Conservation (phyloP, 148 eudicot species). For the Chenopodium album region DNA sequence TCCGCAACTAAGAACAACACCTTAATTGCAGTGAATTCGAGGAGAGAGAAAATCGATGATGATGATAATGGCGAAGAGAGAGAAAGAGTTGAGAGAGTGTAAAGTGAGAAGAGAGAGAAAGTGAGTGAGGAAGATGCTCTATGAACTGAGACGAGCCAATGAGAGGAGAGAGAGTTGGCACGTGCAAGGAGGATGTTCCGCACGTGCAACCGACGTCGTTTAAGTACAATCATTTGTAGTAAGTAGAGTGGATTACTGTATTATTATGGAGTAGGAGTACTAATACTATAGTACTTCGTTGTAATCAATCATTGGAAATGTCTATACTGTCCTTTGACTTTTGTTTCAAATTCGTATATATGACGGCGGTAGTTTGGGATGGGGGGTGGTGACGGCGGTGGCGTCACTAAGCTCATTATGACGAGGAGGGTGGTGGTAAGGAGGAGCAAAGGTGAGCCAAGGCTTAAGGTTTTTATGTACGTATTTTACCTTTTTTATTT, state of each 20-base stretch:
- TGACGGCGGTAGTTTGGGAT: too few relatives aligned
- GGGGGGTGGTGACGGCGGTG: too few relatives aligned
- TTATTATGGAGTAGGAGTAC: too few relatives aligned
- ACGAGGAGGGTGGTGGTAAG: too few relatives aligned
- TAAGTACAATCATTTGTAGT: not conserved
- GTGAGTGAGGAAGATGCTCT: slow-evolving; percentile 13
- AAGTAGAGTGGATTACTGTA: not conserved
- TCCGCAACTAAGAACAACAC: not conserved
- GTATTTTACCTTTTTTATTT: too few relatives aligned
- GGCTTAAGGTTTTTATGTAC: too few relatives aligned
- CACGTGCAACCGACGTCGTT: slow-evolving; percentile 36
- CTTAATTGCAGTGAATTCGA: not conserved
- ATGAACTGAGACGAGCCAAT: slow-evolving; percentile 24
- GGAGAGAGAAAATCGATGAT: not conserved
- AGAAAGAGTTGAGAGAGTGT: slow-evolving; percentile 5
- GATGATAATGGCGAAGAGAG: slow-evolving; percentile 13
- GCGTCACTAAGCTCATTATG: too few relatives aligned
- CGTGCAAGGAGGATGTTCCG: slow-evolving; percentile 32
- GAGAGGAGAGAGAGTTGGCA: slow-evolving; percentile 24
- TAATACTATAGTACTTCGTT: too few relatives aligned
- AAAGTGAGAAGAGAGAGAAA: slow-evolving; percentile 14
- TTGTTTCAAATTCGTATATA: too few relatives aligned
- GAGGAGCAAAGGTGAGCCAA: too few relatives aligned
- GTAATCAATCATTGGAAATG: too few relatives aligned
- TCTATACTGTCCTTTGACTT: too few relatives aligned